Base-by-base conservation (phyloP, 352 stramenopile species). In the Phytophthora hybrid region DNA sequence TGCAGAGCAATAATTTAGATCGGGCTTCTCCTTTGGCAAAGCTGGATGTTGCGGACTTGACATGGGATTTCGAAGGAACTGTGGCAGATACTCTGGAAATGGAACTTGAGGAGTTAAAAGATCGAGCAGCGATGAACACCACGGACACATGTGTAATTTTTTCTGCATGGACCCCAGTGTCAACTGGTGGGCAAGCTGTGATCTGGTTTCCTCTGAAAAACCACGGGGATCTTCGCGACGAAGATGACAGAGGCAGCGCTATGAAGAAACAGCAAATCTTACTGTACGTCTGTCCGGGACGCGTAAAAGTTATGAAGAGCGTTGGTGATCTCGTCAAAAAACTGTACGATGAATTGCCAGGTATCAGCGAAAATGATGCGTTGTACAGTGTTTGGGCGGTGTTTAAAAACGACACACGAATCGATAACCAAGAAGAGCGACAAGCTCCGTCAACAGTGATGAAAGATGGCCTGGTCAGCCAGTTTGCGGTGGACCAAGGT, bases 301-400 rank as follows among this genome's bases (percentile, higher is more conserved):
- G 84, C 16, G 78, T 93, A 19, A 94, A 94, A 60, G 74, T 93
- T 39, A 78, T 92, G 8, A 90, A 87, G 59, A 87, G 21, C n/a
- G 23, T 86, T 3, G 23, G 51, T 1, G 83, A 89, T 32, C 54
- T 94, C 21, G 41, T 86, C 9, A 83, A 76, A 59, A 92, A 84
- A 19, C 59, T 93, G 66, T 59, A 73, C n/a, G 81, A 91, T 1
- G 84, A 94, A 34, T 59, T 90, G 3, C 65, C 74, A 19, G 37
- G 63, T 5, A 52, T 86, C 16, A 56, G 53, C 26, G 61, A 59
- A 2, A 37, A 18, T 8, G 73, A 59, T n/a, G 73, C 78, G 5
- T 62, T n/a, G 34, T 92, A 88, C 55, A 80, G 59, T 1, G 68
- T 87, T 10, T 86, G 83, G 80, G 80, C 75, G 21, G 66, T 92